A percentile compares a stretch with the other conserved stretches of the same genome.
These are phyloP conservation scores for Beauveria caledonica DNA, from an alignment of 2,329 filamentous ascomycete genomes.

Conservation along the genomic window DNA sequence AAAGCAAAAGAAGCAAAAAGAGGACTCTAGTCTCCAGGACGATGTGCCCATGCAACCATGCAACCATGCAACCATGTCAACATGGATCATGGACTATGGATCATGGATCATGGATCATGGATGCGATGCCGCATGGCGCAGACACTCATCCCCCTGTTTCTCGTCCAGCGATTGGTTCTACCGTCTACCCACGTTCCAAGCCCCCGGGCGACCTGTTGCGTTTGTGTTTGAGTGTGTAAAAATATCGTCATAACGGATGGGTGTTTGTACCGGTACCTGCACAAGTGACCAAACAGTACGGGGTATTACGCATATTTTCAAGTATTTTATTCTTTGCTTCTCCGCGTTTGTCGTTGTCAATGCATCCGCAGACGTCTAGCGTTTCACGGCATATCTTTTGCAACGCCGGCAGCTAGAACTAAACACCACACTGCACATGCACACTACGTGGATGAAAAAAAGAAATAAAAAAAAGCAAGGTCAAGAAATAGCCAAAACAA, in stretches of 20 bases:
- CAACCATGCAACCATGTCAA: too few species aligned
- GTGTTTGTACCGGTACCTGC: neutral
- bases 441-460: neutral
- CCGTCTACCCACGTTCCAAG: neutral
- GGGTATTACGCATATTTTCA: neutral
- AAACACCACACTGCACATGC: neutral
- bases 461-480: neutral
- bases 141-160: neutral
- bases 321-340: neutral
- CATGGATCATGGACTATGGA: too few species aligned
- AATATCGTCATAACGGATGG: neutral
- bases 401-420: neutral
- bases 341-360: conserved; percentile 1
- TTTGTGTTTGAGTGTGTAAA: neutral
- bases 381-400: conserved; percentile 1
- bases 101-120: neutral
- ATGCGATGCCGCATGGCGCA: conserved; percentile 6
- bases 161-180: neutral
- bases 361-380: neutral
- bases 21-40: neutral
- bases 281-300: neutral
- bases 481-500: neutral
- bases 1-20: neutral
- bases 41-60: too few species aligned
- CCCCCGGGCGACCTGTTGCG: neutral